Evolutionary conservation across 2,329 filamentous ascomycete species (phyloP).

Genomic region (Penicillium sp.): DNA sequence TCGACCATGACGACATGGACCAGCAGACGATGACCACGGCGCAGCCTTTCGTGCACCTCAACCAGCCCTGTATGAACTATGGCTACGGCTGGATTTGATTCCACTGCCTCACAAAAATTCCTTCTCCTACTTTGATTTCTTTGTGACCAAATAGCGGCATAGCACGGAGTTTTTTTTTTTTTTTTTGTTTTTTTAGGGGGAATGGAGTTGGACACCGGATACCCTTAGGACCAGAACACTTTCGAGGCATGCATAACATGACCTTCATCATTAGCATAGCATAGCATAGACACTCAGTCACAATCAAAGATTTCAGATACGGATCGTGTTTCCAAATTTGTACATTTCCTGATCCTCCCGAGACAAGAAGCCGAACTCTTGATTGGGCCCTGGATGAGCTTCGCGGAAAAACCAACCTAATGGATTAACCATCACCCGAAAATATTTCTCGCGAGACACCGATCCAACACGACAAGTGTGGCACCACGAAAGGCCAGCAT

Average conservation of each 20-base stretch:
- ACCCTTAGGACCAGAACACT: slow-evolving; percentile 21
- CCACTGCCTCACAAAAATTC: slow-evolving; percentile 7
- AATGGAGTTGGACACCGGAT: slow-evolving; percentile 26
- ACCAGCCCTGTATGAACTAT: slow-evolving; percentile 34
- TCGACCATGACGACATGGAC: slow-evolving; percentile 30
- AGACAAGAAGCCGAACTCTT: background rate
- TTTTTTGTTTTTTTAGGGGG: slow-evolving; percentile 15
- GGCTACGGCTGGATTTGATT: slow-evolving; percentile 36
- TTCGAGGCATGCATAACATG: background rate
- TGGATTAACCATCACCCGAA: slow-evolving; percentile 22
- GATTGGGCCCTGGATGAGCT: slow-evolving; percentile 10
- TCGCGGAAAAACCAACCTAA: slow-evolving; percentile 12
- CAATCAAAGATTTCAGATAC: slow-evolving; percentile 3
- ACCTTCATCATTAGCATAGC: background rate
- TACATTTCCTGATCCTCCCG: background rate
- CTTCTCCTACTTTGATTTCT: background rate
- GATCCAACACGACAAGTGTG: background rate
- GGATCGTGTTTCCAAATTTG: background rate
- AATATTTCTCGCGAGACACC: slow-evolving; percentile 13
- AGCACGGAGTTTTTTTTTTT: slow-evolving; percentile 31
- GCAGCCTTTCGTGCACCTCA: slow-evolving; percentile 29
- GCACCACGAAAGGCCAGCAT: background rate
- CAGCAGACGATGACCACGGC: slow-evolving; percentile 21
- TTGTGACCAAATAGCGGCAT: slow-evolving; percentile 27
- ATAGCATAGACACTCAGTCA: background rate